These are phyloP conservation scores for Rhipidocladum racemiflorum DNA, from an alignment of 176 grass and related monocot genomes.

Conservation along the genomic window DNA sequence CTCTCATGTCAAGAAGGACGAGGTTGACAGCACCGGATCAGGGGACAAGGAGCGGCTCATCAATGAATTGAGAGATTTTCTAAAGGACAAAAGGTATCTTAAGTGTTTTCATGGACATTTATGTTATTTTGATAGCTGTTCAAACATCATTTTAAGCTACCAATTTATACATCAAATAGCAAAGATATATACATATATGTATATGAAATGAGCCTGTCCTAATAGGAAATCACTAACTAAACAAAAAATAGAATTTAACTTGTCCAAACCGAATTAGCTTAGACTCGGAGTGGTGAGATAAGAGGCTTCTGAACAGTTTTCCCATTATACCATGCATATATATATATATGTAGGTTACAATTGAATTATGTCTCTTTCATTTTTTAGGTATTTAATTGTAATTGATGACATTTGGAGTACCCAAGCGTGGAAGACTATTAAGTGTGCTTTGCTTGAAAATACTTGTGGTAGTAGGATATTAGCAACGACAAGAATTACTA, in stretches of 20 bases:
- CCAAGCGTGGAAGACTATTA: constrained; percentile 36
- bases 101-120: background rate
- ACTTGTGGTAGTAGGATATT: constrained; percentile 47
- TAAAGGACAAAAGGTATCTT: constrained; percentile 48
- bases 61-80: constrained; percentile 21
- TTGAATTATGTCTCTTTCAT: background rate
- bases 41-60: constrained; percentile 27
- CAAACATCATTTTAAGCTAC: background rate
- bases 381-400: constrained; percentile 38
- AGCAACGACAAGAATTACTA: constrained; percentile 39
- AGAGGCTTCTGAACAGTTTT: background rate
- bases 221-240: background rate
- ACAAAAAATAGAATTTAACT: background rate
- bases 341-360: background rate
- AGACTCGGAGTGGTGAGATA: background rate
- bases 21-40: background rate
- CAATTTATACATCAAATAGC: background rate
- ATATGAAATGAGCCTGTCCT: background rate
- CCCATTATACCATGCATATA: background rate
- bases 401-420: constrained; percentile 48
- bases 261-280: background rate
- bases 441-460: constrained; percentile 34
- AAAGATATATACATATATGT: no score
- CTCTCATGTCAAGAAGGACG: constrained; percentile 26
- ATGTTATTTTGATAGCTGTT: background rate